Conservation (phyloP, 768 basidiomycete genomes). For the Collybia sp. region DNA sequence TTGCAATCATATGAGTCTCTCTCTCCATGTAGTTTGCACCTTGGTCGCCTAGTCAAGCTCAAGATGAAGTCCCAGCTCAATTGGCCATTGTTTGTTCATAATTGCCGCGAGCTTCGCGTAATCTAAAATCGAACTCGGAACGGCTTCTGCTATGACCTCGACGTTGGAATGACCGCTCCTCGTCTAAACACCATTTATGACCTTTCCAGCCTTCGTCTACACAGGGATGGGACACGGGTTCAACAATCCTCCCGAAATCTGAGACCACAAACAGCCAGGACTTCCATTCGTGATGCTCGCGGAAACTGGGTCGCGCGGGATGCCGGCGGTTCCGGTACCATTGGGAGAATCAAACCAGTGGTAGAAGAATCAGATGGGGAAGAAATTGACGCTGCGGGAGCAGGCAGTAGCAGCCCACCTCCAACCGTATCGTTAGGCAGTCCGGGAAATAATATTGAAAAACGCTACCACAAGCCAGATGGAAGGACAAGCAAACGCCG, state of each 20-base stretch:
- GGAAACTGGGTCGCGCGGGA: constrained; percentile 68
- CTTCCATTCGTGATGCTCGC: constrained; percentile 37
- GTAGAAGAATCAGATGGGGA: constrained; percentile 13
- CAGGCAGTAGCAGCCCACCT: background rate
- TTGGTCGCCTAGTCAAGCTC: too few relatives aligned
- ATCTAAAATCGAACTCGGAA: too few relatives aligned
- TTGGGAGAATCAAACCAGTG: constrained; percentile 27
- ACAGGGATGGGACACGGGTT: constrained; percentile 60
- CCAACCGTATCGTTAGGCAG: constrained; percentile 3
- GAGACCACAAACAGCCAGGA: constrained; percentile 25
- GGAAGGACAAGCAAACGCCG: constrained; percentile 32
- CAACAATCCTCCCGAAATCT: constrained; percentile 34
- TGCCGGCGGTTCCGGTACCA: constrained; percentile 47
- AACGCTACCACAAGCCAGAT: constrained; percentile 7
- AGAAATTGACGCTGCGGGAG: constrained; percentile 7
- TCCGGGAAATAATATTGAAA: constrained; percentile 8
- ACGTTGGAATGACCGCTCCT: constrained; percentile 16
- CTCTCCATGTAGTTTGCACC: too few relatives aligned
- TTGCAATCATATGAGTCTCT: too few relatives aligned
- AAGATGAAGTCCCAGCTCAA: too few relatives aligned
- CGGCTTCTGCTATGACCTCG: too few relatives aligned
- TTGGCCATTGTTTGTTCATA: too few relatives aligned
- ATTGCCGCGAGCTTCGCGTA: too few relatives aligned
- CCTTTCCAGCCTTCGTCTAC: constrained; percentile 58
- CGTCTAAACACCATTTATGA: constrained; percentile 61